Conservation (phyloP, 2,329 filamentous ascomycete genomes). For the Beauveria rudraprayagi region DNA sequence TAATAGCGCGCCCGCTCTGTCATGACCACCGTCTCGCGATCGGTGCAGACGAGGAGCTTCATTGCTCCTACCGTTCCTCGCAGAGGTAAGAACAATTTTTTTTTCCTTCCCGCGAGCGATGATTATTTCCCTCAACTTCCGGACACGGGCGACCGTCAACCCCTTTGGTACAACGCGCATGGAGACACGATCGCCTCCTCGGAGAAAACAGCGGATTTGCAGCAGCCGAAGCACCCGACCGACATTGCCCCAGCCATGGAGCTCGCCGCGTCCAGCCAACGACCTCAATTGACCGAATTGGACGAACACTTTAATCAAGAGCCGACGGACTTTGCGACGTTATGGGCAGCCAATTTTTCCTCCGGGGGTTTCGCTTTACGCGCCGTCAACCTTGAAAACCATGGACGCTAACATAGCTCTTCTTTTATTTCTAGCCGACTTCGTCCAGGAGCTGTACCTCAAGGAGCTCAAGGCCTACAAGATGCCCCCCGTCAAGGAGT, state of each 20-base stretch:
- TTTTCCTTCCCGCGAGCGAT: neutral
- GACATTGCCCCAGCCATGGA: neutral
- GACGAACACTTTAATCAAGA: neutral
- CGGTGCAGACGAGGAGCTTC: slow-evolving; percentile 46
- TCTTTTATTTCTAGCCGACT: slow-evolving; percentile 61
- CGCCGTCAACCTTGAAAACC: too few species aligned
- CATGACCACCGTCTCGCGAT: slow-evolving; percentile 41
- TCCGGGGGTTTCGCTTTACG: too few species aligned
- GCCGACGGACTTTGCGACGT: neutral
- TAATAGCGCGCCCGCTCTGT: slow-evolving; percentile 44
- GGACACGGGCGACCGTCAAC: neutral
- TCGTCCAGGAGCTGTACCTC: slow-evolving; percentile 96
- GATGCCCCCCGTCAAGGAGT: slow-evolving; percentile 70
- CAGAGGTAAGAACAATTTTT: slow-evolving; percentile 43
- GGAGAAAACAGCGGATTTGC: slow-evolving; percentile 7
- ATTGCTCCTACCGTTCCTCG: slow-evolving; percentile 53
- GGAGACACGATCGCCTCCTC: slow-evolving; percentile 1
- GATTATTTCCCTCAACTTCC: neutral
- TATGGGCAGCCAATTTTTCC: neutral
- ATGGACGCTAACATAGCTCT: neutral
- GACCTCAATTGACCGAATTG: neutral
- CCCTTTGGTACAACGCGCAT: neutral
- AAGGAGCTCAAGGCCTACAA: slow-evolving; percentile 96
- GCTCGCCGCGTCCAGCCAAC: neutral
- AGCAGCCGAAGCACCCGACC: neutral